These are phyloP conservation scores for Starmera amethionina DNA, from an alignment of 805 yeast species.

Conservation along the genomic window DNA sequence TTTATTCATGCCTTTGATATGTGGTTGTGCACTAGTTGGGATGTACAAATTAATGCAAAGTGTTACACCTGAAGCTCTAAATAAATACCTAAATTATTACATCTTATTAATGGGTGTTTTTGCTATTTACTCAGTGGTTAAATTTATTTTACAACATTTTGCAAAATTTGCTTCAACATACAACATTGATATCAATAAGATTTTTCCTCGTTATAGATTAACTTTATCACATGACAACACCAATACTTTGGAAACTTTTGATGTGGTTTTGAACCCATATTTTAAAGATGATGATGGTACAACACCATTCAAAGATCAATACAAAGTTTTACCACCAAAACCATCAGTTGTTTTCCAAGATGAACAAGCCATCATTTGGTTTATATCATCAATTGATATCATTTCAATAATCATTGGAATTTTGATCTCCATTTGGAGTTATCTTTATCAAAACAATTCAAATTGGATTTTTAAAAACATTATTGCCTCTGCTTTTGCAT, in stretches of 20 bases:
- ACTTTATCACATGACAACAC: slow-evolving; percentile 30
- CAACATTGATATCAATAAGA: slow-evolving; percentile 16
- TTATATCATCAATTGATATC: slow-evolving; percentile 21
- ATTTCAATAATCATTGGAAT: slow-evolving; percentile 14
- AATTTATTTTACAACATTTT: slow-evolving; percentile 12
- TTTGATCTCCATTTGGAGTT: slow-evolving; percentile 10
- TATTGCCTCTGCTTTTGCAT: slow-evolving; percentile 30
- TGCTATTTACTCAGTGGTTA: slow-evolving; percentile 22
- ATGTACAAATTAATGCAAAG: slow-evolving; percentile 28
- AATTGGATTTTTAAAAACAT: slow-evolving; percentile 41
- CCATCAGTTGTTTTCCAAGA: slow-evolving; percentile 10
- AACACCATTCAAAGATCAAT: slow-evolving; percentile 5
- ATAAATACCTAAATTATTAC: slow-evolving; percentile 25
- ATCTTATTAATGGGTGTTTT: slow-evolving; percentile 23
- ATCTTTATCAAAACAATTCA: slow-evolving; percentile 15
- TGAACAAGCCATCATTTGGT: not conserved
- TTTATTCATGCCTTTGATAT: slow-evolving; percentile 32
- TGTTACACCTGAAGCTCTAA: slow-evolving; percentile 22
- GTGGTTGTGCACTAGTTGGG: slow-evolving; percentile 27
- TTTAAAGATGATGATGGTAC: slow-evolving; percentile 10
- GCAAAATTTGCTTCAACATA: slow-evolving; percentile 19
- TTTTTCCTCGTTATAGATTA: slow-evolving; percentile 30
- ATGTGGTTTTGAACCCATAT: slow-evolving; percentile 23
- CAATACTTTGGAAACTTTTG: slow-evolving; percentile 25
- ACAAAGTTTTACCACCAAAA: not conserved